A percentile compares a stretch with the other conserved stretches of the same genome.
These are phyloP conservation scores for Morella rubra DNA, from an alignment of 306 rosid species.

Conservation along the genomic window DNA sequence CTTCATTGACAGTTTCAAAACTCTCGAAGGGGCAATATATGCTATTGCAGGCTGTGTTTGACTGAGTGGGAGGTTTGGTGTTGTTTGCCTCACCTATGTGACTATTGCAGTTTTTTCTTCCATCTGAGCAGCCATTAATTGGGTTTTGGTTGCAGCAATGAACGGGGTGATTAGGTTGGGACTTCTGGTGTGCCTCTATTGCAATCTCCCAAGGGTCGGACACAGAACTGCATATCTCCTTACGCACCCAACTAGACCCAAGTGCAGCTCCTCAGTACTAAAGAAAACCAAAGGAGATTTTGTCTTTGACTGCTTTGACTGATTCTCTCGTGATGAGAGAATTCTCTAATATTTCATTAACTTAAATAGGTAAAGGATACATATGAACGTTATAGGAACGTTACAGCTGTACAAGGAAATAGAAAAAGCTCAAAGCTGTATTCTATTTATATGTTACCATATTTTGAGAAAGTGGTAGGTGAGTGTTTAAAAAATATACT, in stretches of 20 bases:
- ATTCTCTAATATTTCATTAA: too few relatives aligned
- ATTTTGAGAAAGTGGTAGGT: too few relatives aligned
- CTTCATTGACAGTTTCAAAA: constrained; percentile 14
- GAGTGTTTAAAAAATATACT: too few relatives aligned
- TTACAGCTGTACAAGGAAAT: too few relatives aligned
- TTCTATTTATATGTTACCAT: too few relatives aligned
- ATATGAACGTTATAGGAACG: too few relatives aligned
- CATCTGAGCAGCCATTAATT: not conserved
- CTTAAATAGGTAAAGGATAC: too few relatives aligned
- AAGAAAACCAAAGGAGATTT: too few relatives aligned
- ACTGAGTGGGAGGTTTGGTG: not conserved
- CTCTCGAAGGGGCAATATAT: not conserved
- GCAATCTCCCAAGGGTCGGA: not conserved
- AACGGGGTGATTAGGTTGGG: not conserved
- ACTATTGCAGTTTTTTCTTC: constrained; percentile 11
- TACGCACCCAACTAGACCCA: not conserved
- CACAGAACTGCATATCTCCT: not conserved
- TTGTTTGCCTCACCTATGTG: constrained; percentile 16
- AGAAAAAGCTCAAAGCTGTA: too few relatives aligned
- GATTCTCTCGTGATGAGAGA: too few relatives aligned
- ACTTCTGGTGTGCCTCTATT: not conserved
- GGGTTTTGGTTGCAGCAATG: not conserved
- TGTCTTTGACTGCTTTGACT: too few relatives aligned
- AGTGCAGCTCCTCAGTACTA: too few relatives aligned
- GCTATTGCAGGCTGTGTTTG: not conserved